Conservation (phyloP, 345 rosid species). For the Raphanus raphanistrum region DNA sequence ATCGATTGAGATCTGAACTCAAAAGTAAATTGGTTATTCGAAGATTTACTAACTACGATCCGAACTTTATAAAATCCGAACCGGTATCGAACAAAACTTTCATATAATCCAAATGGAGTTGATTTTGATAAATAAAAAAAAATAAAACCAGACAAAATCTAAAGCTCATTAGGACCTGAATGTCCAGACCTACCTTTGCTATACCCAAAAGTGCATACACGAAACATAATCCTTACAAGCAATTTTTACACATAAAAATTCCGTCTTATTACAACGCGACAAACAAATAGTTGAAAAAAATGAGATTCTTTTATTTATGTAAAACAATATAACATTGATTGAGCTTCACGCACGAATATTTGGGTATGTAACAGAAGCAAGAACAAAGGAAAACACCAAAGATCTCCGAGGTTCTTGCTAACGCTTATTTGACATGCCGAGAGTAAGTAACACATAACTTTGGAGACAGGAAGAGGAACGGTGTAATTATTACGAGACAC, state of each 20-base stretch:
- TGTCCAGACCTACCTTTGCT: not conserved
- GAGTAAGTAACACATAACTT: not conserved
- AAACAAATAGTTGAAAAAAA: constrained; percentile 23
- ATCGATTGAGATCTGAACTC: too few relatives aligned
- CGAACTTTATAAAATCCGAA: too few relatives aligned
- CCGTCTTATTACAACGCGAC: not conserved
- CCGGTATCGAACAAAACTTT: too few relatives aligned
- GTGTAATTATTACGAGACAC: constrained; percentile 41
- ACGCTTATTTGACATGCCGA: not conserved
- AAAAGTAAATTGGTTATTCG: too few relatives aligned
- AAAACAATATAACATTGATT: not conserved
- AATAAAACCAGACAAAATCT: too few relatives aligned
- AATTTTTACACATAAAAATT: not conserved
- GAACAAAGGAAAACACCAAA: constrained; percentile 18
- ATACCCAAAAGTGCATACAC: not conserved
- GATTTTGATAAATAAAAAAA: too few relatives aligned
- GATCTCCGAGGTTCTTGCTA: not conserved
- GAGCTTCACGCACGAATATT: constrained; percentile 21
- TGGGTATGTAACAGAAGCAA: constrained; percentile 13
- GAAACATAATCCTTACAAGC: constrained; percentile 7
- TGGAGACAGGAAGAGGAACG: not conserved
- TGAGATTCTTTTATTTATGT: not conserved
- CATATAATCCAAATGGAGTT: too few relatives aligned
- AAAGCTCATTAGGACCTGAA: too few relatives aligned
- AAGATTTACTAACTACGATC: too few relatives aligned